Evolutionary conservation across 2,329 filamentous ascomycete genomes (phyloP).

Genomic region (Thelonectria discophora): DNA sequence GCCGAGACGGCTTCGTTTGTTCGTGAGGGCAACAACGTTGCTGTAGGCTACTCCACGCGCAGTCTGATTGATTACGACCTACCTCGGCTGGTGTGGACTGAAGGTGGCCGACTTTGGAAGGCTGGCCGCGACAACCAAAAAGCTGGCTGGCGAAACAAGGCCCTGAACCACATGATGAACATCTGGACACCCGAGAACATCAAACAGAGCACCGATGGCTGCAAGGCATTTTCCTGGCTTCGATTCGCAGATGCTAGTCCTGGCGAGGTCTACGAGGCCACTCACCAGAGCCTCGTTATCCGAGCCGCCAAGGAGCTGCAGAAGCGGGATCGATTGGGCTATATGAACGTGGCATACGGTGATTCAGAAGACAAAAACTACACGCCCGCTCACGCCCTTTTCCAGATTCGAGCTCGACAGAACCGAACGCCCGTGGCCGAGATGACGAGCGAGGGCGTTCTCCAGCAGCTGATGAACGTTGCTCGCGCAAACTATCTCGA

Average conservation of each 20-base stretch:
- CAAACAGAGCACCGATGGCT: slow-evolving; percentile 65
- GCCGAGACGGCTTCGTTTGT: slow-evolving; percentile 96
- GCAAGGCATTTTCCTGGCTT: slow-evolving; percentile 85
- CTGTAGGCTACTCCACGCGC: slow-evolving; percentile 86
- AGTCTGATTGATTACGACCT: slow-evolving; percentile 86
- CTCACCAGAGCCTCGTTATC: slow-evolving; percentile 75
- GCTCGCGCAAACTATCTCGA: slow-evolving; percentile 70
- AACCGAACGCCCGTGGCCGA: slow-evolving; percentile 74
- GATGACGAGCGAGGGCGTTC: slow-evolving; percentile 74
- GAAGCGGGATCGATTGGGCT: slow-evolving; percentile 68
- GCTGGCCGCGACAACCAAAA: slow-evolving; percentile 75
- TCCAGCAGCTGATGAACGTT: slow-evolving; percentile 82
- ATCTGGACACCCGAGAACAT: slow-evolving; percentile 88
- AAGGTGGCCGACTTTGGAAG: slow-evolving; percentile 78
- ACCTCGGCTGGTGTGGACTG: slow-evolving; percentile 83
- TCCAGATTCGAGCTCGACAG: slow-evolving; percentile 79
- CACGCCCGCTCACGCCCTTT: slow-evolving; percentile 78
- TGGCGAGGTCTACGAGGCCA: slow-evolving; percentile 74
- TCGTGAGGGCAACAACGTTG: slow-evolving; percentile 82
- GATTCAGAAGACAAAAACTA: slow-evolving; percentile 69
- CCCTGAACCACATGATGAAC: slow-evolving; percentile 84
- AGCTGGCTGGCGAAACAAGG: slow-evolving; percentile 83
- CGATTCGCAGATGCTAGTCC: slow-evolving; percentile 83
- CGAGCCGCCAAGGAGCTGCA: slow-evolving; percentile 71
- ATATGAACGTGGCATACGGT: slow-evolving; percentile 75